Conservation (phyloP, 164 flowering plant species). For the Stephania cephalantha region DNA sequence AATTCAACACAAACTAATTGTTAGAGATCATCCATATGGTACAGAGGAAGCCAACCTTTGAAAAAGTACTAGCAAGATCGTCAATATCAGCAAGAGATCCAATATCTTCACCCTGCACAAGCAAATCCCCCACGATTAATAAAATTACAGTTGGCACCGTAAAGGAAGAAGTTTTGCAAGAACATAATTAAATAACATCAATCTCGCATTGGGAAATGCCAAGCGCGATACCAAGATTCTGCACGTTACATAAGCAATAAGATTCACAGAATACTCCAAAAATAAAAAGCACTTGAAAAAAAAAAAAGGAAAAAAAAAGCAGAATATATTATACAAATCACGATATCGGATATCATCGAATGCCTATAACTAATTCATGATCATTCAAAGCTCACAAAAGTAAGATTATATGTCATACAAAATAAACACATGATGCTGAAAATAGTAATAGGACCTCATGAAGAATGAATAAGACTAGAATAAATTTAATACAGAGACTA, state of each 20-base stretch:
- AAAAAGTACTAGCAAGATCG: conserved; percentile 56
- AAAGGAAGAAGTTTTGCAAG: neutral
- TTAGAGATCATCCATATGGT: no score
- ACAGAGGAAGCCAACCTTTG: conserved; percentile 38
- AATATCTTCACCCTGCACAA: conserved; percentile 35
- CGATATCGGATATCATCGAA: no score
- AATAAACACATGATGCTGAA: no score
- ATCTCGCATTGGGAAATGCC: neutral
- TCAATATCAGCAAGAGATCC: conserved; percentile 54
- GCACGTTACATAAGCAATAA: neutral
- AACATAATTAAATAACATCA: neutral
- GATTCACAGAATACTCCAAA: neutral
- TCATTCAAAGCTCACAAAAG: neutral
- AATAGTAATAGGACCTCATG: no score
- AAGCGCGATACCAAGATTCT: neutral
- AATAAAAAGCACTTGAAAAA: neutral
- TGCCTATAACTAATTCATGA: neutral
- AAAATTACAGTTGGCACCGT: neutral
- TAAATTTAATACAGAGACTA: no score
- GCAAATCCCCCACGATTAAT: conserved; percentile 4
- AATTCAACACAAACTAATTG: no score
- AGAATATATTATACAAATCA: neutral
- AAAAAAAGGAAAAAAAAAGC: neutral
- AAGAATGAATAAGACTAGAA: no score
- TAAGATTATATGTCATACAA: no score